These are phyloP conservation scores for Podospora fimiseda DNA, from an alignment of 495 filamentous ascomycete genomes.

Conservation along the genomic window DNA sequence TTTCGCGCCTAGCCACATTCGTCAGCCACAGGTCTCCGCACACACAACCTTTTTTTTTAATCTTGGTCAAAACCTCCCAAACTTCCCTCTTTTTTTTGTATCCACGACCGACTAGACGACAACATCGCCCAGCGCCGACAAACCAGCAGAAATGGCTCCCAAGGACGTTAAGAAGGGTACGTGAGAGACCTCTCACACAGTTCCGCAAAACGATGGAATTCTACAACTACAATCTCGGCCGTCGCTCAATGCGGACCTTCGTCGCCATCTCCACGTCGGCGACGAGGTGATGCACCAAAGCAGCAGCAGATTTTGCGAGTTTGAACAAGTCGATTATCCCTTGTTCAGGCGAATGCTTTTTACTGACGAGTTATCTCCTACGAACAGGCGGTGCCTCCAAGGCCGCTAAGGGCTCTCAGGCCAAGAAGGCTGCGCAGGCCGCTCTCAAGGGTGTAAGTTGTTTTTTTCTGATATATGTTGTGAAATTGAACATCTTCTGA, in stretches of 20 bases:
- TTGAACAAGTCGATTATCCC: constrained; percentile 32
- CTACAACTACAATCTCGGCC: constrained; percentile 26
- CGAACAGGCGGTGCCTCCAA: constrained; percentile 49
- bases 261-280: constrained; percentile 16
- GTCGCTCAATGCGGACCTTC: constrained; percentile 30
- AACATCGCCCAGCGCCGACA: constrained; percentile 33
- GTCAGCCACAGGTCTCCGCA: constrained; percentile 12
- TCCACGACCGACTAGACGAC: constrained; percentile 23
- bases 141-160: constrained; percentile 65
- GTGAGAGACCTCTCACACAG: constrained; percentile 14
- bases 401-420: constrained; percentile 64
- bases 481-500: background rate
- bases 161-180: constrained; percentile 67
- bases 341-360: constrained; percentile 36
- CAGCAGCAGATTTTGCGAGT: constrained; percentile 59
- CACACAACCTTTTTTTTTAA: constrained; percentile 17
- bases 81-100: constrained; percentile 14
- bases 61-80: constrained; percentile 10
- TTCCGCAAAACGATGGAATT: constrained; percentile 11
- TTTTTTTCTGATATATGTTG: background rate
- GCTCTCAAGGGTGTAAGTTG: constrained; percentile 78
- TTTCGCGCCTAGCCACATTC: constrained; percentile 6
- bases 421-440: constrained; percentile 87
- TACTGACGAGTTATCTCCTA: constrained; percentile 25
- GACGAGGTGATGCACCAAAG: constrained; percentile 40